Evolutionary conservation across 371 early-diverging fungal species (phyloP).

Genomic region (Blakeslea trispora): DNA sequence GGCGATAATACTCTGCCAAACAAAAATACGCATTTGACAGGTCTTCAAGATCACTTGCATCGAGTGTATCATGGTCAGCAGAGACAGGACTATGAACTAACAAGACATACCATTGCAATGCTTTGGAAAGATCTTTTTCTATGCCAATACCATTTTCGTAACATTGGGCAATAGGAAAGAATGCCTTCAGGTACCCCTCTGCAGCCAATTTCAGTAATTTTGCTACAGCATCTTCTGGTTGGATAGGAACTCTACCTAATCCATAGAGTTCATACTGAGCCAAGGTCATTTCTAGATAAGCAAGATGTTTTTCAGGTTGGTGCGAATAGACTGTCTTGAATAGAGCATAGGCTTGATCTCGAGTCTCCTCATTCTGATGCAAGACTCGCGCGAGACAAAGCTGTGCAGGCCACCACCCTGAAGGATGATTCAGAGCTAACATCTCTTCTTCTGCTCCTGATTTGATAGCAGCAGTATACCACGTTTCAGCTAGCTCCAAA

Average conservation of each 20-base stretch:
- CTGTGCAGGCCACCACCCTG: constrained; percentile 41
- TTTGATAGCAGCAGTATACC: constrained; percentile 35
- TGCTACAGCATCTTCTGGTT: constrained; percentile 22
- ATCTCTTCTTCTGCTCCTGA: constrained; percentile 8
- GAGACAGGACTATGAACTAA: constrained; percentile 34
- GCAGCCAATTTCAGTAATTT: constrained; percentile 29
- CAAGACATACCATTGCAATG: constrained; percentile 78
- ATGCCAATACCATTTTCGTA: constrained; percentile 86
- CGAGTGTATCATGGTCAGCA: constrained; percentile 34
- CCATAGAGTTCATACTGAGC: constrained; percentile 40
- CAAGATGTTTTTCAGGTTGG: constrained; percentile 17
- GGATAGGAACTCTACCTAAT: constrained; percentile 29
- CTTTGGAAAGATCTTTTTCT: constrained; percentile 58
- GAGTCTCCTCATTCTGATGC: constrained; percentile 26
- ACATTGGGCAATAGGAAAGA: constrained; percentile 56
- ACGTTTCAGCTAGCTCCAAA: constrained; percentile 21
- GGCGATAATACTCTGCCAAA: constrained; percentile 38
- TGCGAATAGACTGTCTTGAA: constrained; percentile 22
- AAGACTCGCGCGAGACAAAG: constrained; percentile 40
- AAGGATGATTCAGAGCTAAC: constrained; percentile 13
- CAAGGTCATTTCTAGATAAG: constrained; percentile 27
- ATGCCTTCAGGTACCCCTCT: constrained; percentile 31
- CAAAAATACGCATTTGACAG: constrained; percentile 25
- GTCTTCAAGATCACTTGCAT: constrained; percentile 32
- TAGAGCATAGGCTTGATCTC: constrained; percentile 24